These are phyloP conservation scores for Sporothrix humicola DNA, from an alignment of 2,329 filamentous ascomycete genomes.

Conservation along the genomic window DNA sequence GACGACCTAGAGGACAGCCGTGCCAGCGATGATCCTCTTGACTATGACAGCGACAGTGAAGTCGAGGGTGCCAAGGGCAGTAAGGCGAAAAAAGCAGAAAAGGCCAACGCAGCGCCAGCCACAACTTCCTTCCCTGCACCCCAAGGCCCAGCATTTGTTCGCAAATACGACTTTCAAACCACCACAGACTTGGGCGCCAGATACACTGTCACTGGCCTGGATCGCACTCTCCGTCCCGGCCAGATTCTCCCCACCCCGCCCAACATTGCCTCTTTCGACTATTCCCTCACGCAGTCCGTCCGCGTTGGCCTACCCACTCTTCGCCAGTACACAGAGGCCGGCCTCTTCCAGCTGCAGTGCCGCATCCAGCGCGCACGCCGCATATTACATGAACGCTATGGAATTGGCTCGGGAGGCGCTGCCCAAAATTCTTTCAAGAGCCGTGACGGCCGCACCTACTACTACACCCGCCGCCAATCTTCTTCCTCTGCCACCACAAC, in stretches of 20 bases:
- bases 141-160: constrained; percentile 33
- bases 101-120: background rate
- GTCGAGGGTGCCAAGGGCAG: constrained; percentile 40
- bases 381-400: constrained; percentile 24
- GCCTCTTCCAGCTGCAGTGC: constrained; percentile 34
- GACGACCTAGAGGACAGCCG: constrained; percentile 41
- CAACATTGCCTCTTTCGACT: constrained; percentile 46
- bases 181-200: constrained; percentile 50
- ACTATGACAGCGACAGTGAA: constrained; percentile 32
- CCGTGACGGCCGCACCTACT: constrained; percentile 24
- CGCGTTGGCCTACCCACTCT: constrained; percentile 46
- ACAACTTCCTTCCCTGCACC: constrained; percentile 15
- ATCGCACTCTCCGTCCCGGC: background rate
- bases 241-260: background rate
- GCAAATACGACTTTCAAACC: constrained; percentile 40
- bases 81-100: background rate
- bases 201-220: constrained; percentile 43
- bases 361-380: constrained; percentile 1
- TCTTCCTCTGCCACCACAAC: background rate
- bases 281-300: constrained; percentile 49
- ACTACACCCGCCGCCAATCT: constrained; percentile 18
- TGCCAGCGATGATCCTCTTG: constrained; percentile 38
- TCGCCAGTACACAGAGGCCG: constrained; percentile 38
- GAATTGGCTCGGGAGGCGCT: background rate
- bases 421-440: constrained; percentile 6